Evolutionary conservation across 73 alveolate species (phyloP), one percentile per base, ranked within the genome.

Genomic region (Paramecium tetraurelia): DNA sequence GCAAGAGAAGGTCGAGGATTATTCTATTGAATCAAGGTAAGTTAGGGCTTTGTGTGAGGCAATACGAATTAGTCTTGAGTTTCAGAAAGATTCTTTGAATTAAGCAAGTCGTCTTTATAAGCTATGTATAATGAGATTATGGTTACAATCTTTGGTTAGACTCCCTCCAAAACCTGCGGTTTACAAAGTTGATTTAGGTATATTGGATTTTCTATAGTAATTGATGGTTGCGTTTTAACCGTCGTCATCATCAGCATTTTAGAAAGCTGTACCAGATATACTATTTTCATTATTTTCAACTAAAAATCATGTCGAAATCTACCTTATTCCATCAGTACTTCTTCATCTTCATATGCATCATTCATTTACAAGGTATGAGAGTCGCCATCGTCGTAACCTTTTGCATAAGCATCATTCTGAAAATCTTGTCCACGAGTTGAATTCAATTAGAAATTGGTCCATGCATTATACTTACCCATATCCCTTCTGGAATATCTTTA

Each of bases 91-190:
- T 53, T 16, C 2, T 18, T 14, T 53, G 14, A 53, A 53, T 11
- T 4, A 16, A 12, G 5, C 5, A 14, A 48, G 0, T 53, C 69
- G 5, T 53, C 69, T 5, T 53, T 53, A 18, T 18, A 53, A 0
- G 69, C 69, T 53, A 48, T 1, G 12, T 12, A 48, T 53, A 53
- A 53, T 18, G 21, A 53, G 20, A 53, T 18, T 53, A 53, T 18
- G 7, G 6, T 53, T 53, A 53, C 69, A 53, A 53, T 53, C 69
- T 53, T 53, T 53, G 4, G 14, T 53, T 53, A 53, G 5, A 53
- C 69, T 33, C 18, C 69, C 35, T 9, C 84, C 86, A 72, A 72
- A 72, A 36, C 86, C 86, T 29, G 86, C 86, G 12, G 86, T 72
- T 40, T 72, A 40, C 0, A 36, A 0, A 1, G 86, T 72, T 16